A percentile compares a stretch with the other conserved stretches of the same genome.
These are phyloP conservation scores for Litsea cubeba DNA, from an alignment of 164 flowering plant genomes.

Conservation along the genomic window DNA sequence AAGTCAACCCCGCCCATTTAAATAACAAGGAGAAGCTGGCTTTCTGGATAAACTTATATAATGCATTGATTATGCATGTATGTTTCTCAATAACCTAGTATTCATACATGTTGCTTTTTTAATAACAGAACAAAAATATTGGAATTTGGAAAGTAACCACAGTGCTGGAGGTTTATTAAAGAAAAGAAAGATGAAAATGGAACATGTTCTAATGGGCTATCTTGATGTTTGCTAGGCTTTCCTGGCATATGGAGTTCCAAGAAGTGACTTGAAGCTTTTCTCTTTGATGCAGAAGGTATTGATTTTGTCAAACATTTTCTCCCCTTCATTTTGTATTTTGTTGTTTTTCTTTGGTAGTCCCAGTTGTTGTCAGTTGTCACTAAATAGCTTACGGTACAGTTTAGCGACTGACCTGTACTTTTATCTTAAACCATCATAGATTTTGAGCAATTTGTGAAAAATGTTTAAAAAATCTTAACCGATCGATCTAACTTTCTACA, in stretches of 20 bases:
- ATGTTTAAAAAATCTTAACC: too few relatives aligned
- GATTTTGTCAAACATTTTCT: conserved; percentile 1
- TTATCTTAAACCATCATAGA: too few relatives aligned
- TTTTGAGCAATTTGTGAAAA: too few relatives aligned
- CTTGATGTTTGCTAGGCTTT: conserved; percentile 47
- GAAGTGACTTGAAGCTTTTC: conserved; percentile 66
- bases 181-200: not conserved
- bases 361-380: not conserved
- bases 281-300: conserved; percentile 80
- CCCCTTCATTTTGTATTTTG: not conserved
- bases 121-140: not conserved
- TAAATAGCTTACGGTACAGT: too few relatives aligned
- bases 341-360: not conserved
- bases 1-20: conserved; percentile 58
- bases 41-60: conserved; percentile 84
- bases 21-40: conserved; percentile 65
- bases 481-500: too few relatives aligned
- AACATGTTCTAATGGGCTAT: not conserved
- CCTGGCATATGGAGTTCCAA: conserved; percentile 82
- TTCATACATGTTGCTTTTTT: not conserved
- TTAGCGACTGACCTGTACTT: too few relatives aligned
- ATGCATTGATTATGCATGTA: conserved; percentile 85
- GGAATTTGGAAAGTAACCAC: not conserved
- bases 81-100: conserved; percentile 17
- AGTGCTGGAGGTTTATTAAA: not conserved